phyloP scores from a whole-genome alignment of 1,284 basidiomycete genomes.

The Sanghuangporus baumii region DNA sequence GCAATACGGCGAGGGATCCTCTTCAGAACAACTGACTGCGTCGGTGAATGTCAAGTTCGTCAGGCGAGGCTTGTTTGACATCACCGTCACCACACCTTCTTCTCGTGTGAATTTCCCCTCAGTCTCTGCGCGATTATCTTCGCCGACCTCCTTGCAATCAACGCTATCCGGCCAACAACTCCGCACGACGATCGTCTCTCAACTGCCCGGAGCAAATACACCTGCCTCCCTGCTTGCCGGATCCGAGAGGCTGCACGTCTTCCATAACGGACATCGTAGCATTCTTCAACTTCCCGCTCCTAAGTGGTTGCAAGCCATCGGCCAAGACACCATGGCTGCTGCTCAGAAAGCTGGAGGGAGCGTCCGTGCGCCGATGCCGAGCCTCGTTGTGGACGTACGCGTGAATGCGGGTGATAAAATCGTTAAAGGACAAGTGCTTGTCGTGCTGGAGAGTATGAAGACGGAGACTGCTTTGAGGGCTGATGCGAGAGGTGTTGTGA shows the following conservation, averaged over 20 bases:
- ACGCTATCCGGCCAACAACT: conserved; percentile 42
- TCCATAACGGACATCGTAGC: conserved; percentile 49
- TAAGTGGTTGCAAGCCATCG: conserved; percentile 58
- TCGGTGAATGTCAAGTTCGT: conserved; percentile 44
- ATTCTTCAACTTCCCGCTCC: conserved; percentile 60
- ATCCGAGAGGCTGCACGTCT: conserved; percentile 69
- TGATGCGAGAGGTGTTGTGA: conserved; percentile 60
- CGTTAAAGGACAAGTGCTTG: conserved; percentile 74
- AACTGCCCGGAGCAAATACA: conserved; percentile 41
- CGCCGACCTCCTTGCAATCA: conserved; percentile 44
- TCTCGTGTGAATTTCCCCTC: conserved; percentile 38
- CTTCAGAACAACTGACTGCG: conserved; percentile 25
- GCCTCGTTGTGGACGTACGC: conserved; percentile 80
- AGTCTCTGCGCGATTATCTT: conserved; percentile 49
- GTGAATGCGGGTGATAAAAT: conserved; percentile 74
- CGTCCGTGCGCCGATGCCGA: conserved; percentile 73
- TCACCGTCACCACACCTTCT: conserved; percentile 39
- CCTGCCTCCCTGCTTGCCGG: conserved; percentile 46
- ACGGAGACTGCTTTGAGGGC: conserved; percentile 86
- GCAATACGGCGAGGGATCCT: conserved; percentile 41
- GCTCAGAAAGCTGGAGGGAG: conserved; percentile 38
- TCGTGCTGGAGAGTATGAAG: conserved; percentile 94
- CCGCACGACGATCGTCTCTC: conserved; percentile 68
- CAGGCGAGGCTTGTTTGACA: conserved; percentile 43
- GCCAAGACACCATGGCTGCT: conserved; percentile 42